Evolutionary conservation across 352 stramenopile genomes (phyloP), one percentile per base, ranked within the genome.

Genomic region (Phytophthora tubulina): DNA sequence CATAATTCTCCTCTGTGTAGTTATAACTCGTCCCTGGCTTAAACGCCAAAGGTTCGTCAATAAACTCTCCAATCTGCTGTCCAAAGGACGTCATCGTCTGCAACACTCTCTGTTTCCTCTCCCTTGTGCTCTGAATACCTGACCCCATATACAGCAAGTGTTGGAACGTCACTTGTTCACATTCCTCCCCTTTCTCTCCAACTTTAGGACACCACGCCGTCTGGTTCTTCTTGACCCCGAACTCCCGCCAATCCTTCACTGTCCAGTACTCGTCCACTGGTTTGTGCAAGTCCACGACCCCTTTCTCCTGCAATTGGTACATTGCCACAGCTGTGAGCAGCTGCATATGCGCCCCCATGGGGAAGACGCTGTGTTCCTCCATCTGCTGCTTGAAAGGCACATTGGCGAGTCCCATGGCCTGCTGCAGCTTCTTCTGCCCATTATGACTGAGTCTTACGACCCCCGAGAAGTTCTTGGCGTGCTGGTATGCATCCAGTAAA

Each of bases 81-180:
- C 66, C 82, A 15, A 86, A 68, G 2, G 73, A 73, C 31, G 63
- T 72, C 39, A 83, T 36, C 4, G 68, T 67, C 17, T 80, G 33
- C 35, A 80, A 21, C 1, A 51, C 21, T n/a, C 31, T 33, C 33
- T 51, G 13, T 42, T 58, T 46, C 4, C 17, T 35, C 1, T 35
- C 4, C 8, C 50, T 39, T 6, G 67, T 54, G 38, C 78, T 75
- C 30, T 70, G 54, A 13, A 92, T 60, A 1, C 84, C 84, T 0
- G 84, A 92, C 6, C 78, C 72, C 84, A 90, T 90, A 52, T 78
- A 77, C 52, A 92, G n/a, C n/a, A 92, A 75, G 33, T 92, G 75
- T 46, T 83, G 73, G 55, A 89, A 92, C 60, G 84, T 92, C 49
- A 92, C 45, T 41, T 64, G 73, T 60, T 88, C 70, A 51, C 84